Conservation (phyloP, 1,284 basidiomycete genomes). For the Ceratobasidium sp. region DNA sequence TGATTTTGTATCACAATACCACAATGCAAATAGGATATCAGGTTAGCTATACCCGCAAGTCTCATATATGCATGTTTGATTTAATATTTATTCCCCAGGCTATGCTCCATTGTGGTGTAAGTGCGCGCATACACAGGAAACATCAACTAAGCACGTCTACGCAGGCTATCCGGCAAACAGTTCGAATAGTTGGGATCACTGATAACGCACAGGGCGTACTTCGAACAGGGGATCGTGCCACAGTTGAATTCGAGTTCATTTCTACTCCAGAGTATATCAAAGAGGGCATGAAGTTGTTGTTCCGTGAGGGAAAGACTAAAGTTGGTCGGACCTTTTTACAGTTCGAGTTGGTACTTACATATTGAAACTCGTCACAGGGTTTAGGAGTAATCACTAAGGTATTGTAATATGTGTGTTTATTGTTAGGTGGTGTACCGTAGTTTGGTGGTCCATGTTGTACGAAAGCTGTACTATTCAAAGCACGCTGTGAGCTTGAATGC, state of each 20-base stretch:
- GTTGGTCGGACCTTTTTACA: slow-evolving; percentile 52
- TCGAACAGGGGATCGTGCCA: slow-evolving; percentile 89
- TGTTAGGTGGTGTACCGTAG: slow-evolving; percentile 9
- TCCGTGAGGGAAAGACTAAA: slow-evolving; percentile 93
- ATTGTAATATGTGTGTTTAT: slow-evolving; percentile 40
- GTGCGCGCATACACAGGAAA: slow-evolving; percentile 45
- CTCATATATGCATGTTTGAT: not conserved
- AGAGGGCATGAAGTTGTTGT: slow-evolving; percentile 88
- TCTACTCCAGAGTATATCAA: slow-evolving; percentile 90
- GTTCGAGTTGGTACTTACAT: not conserved
- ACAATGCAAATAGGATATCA: slow-evolving; percentile 91
- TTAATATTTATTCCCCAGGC: too few species aligned
- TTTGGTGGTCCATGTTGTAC: not conserved
- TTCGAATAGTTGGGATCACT: slow-evolving; percentile 79
- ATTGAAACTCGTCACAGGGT: slow-evolving; percentile 37
- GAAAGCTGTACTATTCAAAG: slow-evolving; percentile 4
- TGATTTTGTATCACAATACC: slow-evolving; percentile 89
- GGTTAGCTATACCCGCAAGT: slow-evolving; percentile 60
- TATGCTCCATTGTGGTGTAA: slow-evolving; percentile 83
- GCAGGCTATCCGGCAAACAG: slow-evolving; percentile 87
- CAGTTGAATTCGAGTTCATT: slow-evolving; percentile 90
- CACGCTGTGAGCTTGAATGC: slow-evolving; percentile 4
- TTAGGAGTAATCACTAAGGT: slow-evolving; percentile 49
- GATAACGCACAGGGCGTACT: slow-evolving; percentile 87
- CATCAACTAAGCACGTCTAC: slow-evolving; percentile 33